phyloP scores from a whole-genome alignment of 352 stramenopile genomes.

The Pythium folliculosum region DNA sequence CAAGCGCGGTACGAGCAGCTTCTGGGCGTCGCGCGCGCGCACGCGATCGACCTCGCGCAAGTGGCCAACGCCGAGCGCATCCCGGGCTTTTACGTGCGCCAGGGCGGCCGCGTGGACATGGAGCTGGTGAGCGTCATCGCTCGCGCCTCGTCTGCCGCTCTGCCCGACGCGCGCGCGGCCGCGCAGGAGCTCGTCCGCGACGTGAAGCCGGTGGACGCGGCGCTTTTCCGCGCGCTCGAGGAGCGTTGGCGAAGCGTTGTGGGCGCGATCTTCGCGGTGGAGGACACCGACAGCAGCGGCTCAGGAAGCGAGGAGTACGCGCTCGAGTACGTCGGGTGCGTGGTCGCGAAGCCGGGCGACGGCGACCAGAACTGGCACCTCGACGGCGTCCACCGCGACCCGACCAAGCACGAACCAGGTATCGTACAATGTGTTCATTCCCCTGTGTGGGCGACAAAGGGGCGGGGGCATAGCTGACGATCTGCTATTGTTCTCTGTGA shows the following conservation, averaged over 20 bases:
- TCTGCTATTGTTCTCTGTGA: slow-evolving; percentile 1
- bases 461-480: background rate
- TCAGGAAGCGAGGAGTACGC: background rate
- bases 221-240: slow-evolving; percentile 13
- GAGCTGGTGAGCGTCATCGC: slow-evolving; percentile 35
- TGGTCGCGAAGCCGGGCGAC: slow-evolving; percentile 63
- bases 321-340: slow-evolving; percentile 77
- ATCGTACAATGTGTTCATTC: no score
- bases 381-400: slow-evolving; percentile 68
- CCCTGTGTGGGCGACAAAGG: background rate
- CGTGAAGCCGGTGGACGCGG: slow-evolving; percentile 11
- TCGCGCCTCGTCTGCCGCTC: background rate
- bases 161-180: background rate
- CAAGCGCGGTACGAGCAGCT: slow-evolving; percentile 39
- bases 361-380: slow-evolving; percentile 79
- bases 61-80: slow-evolving; percentile 51
- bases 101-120: slow-evolving; percentile 75
- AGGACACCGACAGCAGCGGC: background rate
- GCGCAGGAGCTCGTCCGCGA: slow-evolving; percentile 12
- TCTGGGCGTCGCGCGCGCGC: slow-evolving; percentile 36
- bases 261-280: slow-evolving; percentile 11
- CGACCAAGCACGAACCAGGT: slow-evolving; percentile 52
- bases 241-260: slow-evolving; percentile 7
- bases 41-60: slow-evolving; percentile 25
- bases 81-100: slow-evolving; percentile 67